Base-by-base conservation (phyloP, 2,329 filamentous ascomycete species). In the Alternaria atra region DNA sequence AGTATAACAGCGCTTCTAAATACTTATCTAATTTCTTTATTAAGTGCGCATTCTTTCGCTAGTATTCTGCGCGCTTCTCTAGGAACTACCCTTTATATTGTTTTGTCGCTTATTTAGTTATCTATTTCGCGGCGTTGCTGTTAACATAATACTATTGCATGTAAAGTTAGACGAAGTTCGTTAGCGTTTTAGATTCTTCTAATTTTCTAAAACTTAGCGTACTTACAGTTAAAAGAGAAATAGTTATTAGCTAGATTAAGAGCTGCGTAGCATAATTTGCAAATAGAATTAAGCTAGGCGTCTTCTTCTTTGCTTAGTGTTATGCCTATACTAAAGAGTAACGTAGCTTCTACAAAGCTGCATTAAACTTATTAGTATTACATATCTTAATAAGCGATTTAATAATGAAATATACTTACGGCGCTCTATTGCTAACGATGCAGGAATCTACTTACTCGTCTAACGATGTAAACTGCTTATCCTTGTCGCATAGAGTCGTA, bases 141-240 rank as follows among this genome's bases (percentile, higher is more conserved):
- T 35, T n/a, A 12, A 30, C 39, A n/a, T 30, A 3, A 4, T 52
- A 5, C 55, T 30, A 57, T 37, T 52, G 47, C 55, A 57, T 52
- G 25, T 58, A n/a, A 9, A 58, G 23, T 47, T 47, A 58, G 9
- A 58, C 48, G 2, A 39, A 15, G 13, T 58, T 58, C 3, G 5
- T 46, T 4, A 58, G 12, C 4, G 55, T 58, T 15, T 30, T 4
- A 1, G n/a, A 5, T 5, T 23, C 1, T 9, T 4, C 15, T 12
- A n/a, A 17, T 2, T 32, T 15, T n/a, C 4, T 7, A 2, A 4
- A 58, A 52, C 23, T 39, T 40, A 12, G n/a, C 15, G n/a, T 58
- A 52, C 20, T 58, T 47, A n/a, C 47, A 40, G 6, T 58, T 47
- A 10, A 52, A 58, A 5, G 55, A 58, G 8, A 58, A 27, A 32